These are phyloP conservation scores for Melaleuca alternifolia DNA, from an alignment of 345 rosid species.

Conservation along the genomic window DNA sequence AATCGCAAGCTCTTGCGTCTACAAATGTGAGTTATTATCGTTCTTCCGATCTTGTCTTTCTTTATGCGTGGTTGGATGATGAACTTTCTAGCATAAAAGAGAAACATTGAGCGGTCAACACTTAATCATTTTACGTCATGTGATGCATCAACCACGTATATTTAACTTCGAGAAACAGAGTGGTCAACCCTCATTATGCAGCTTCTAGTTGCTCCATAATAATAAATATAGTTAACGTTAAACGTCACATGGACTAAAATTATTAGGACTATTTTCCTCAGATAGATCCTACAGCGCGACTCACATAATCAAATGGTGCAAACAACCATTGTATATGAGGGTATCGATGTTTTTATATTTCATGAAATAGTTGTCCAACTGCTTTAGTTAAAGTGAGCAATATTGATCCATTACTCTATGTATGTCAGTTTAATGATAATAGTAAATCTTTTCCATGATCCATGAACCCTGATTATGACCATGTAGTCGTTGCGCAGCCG, in stretches of 20 bases:
- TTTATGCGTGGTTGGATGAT: background rate
- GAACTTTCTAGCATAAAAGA: background rate
- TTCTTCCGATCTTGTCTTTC: background rate
- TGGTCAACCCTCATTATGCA: background rate
- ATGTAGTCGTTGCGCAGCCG: background rate
- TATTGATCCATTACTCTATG: no score
- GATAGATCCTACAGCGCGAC: no score
- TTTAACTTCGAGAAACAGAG: background rate
- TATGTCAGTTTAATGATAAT: no score
- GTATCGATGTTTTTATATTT: no score
- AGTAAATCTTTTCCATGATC: no score
- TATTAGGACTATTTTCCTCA: no score
- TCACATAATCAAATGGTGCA: no score
- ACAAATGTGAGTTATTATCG: background rate
- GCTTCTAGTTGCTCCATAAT: background rate
- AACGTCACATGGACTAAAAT: no score
- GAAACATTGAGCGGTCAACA: background rate
- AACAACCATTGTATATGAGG: no score
- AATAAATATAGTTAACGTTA: background rate
- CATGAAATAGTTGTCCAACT: no score
- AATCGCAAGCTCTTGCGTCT: background rate
- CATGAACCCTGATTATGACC: background rate
- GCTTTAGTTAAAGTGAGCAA: no score
- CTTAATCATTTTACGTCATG: background rate
- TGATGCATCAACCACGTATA: background rate